Evolutionary conservation across 345 rosid genomes (phyloP).

Genomic region (Triadica sebifera): DNA sequence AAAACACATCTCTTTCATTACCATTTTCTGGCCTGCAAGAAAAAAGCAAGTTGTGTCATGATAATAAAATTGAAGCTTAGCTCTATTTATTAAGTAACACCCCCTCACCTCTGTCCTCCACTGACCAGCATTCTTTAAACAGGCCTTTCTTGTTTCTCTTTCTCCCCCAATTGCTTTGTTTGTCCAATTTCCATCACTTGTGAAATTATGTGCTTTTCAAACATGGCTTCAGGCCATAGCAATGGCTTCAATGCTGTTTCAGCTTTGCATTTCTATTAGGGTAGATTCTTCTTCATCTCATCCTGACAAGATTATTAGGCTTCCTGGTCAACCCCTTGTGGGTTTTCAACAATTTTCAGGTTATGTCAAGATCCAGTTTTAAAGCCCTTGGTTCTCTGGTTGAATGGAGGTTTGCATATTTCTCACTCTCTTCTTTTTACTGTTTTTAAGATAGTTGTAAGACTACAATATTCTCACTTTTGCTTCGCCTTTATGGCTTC

Average conservation of each 20-base stretch:
- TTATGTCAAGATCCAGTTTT: constrained; percentile 71
- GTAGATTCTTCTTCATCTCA: constrained; percentile 33
- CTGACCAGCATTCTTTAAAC: constrained; percentile 10
- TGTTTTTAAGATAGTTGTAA: background rate
- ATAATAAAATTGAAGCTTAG: constrained; percentile 21
- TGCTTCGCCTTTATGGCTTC: too few species aligned
- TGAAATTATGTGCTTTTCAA: constrained; percentile 8
- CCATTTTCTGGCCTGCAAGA: constrained; percentile 35
- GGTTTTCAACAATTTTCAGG: constrained; percentile 80
- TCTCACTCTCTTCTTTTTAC: background rate
- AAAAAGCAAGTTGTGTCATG: constrained; percentile 24
- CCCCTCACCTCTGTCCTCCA: constrained; percentile 30
- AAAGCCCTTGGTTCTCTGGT: constrained; percentile 94
- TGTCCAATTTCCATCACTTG: background rate
- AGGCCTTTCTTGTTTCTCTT: background rate
- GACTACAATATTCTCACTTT: too few species aligned
- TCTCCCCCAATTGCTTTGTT: background rate
- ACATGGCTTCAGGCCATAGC: constrained; percentile 31
- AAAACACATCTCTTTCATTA: constrained; percentile 27
- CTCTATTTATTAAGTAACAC: constrained; percentile 13
- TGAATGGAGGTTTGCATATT: constrained; percentile 69
- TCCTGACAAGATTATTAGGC: constrained; percentile 45
- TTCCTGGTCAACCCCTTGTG: constrained; percentile 90
- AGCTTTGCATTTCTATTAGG: constrained; percentile 20
- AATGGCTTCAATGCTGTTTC: constrained; percentile 33